A percentile compares a stretch with the other conserved stretches of the same genome.
These are phyloP conservation scores for Abrus pulchellus DNA, from an alignment of 306 rosid genomes.

Conservation along the genomic window DNA sequence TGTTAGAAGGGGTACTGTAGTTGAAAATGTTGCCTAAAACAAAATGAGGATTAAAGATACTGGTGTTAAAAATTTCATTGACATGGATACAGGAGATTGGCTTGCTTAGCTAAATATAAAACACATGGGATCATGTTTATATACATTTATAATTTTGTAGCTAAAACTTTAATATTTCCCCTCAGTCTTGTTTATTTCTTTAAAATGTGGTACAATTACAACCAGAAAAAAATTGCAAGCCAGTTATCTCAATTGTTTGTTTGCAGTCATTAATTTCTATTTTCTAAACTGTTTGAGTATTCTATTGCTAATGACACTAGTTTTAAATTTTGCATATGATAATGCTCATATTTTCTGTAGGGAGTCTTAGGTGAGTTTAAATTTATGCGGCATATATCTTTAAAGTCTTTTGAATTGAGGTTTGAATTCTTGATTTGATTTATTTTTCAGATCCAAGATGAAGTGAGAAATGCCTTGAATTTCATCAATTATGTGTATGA, in stretches of 20 bases:
- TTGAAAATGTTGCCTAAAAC: slow-evolving; percentile 9
- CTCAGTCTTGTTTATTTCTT: slow-evolving; percentile 3
- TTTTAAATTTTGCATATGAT: slow-evolving; percentile 67
- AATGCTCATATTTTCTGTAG: slow-evolving; percentile 97
- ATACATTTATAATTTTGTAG: neutral
- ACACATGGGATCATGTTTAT: neutral
- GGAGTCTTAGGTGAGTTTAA: slow-evolving; percentile 82
- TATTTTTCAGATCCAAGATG: slow-evolving; percentile 78
- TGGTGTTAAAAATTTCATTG: slow-evolving; percentile 3
- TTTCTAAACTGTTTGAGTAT: slow-evolving; percentile 24
- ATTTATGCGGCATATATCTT: neutral
- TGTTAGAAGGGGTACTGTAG: neutral
- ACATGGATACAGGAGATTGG: neutral
- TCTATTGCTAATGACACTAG: slow-evolving; percentile 49
- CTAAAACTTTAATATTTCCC: slow-evolving; percentile 11
- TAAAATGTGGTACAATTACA: slow-evolving; percentile 23
- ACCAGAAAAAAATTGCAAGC: slow-evolving; percentile 2
- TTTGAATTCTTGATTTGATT: slow-evolving; percentile 41
- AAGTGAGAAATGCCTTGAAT: slow-evolving; percentile 78
- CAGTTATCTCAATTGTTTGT: slow-evolving; percentile 2
- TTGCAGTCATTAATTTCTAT: slow-evolving; percentile 30
- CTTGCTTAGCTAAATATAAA: neutral
- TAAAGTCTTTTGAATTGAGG: neutral
- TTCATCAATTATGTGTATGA: slow-evolving; percentile 74
- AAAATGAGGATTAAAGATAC: slow-evolving; percentile 13